Percentiles rank a stretch among this genome's conserved stretches.
Evolutionary conservation across 139 green algal genomes (phyloP).

Genomic region (Pedinophyceae sp.): DNA sequence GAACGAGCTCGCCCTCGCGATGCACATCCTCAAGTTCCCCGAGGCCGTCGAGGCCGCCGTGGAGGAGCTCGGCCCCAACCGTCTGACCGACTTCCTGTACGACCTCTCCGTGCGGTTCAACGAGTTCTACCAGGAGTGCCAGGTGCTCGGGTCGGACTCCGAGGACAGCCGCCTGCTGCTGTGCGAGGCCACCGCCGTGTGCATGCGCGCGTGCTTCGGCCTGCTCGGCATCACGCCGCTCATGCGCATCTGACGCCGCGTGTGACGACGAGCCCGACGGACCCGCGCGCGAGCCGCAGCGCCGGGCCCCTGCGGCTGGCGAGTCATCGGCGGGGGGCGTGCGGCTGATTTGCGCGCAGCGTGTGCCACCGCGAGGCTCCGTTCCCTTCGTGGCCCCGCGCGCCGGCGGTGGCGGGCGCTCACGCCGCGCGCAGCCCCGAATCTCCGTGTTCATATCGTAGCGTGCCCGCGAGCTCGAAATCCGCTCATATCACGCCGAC

Average conservation of each 20-base stretch:
- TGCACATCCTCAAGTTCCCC: constrained; percentile 51
- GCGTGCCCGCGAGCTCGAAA: too few species aligned
- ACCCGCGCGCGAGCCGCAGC: too few species aligned
- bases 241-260: constrained; percentile 82
- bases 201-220: constrained; percentile 83
- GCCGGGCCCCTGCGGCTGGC: too few species aligned
- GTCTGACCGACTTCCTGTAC: constrained; percentile 88
- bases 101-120: constrained; percentile 75
- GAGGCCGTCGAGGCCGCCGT: constrained; percentile 74
- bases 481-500: too few species aligned
- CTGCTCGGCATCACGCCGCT: constrained; percentile 84
- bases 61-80: constrained; percentile 70
- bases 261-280: too few species aligned
- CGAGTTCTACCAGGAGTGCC: constrained; percentile 84
- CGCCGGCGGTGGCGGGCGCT: too few species aligned
- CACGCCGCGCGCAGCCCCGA: too few species aligned
- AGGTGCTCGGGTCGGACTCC: constrained; percentile 66
- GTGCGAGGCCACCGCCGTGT: constrained; percentile 60
- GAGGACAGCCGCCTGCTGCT: constrained; percentile 78
- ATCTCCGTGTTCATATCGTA: too few species aligned
- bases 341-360: too few species aligned
- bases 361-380: too few species aligned
- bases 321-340: too few species aligned
- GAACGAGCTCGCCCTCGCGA: constrained; percentile 40
- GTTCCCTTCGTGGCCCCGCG: too few species aligned